Evolutionary conservation across 192 early-diverging fungal species (phyloP).

Genomic region (Entomortierella parvispora): DNA sequence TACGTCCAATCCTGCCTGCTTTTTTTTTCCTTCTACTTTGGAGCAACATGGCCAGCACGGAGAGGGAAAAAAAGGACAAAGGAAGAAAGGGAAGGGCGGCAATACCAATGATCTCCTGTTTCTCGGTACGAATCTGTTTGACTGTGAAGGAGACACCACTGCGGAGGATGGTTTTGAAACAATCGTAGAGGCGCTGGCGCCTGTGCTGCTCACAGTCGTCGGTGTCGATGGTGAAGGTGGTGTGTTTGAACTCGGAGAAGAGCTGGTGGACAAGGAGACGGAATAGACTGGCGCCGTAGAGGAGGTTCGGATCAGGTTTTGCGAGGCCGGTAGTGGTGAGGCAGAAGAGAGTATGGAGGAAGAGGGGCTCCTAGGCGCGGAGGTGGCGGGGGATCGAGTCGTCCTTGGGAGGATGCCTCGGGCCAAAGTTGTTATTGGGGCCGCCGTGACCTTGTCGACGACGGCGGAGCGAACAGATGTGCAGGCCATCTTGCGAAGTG

Average conservation of each 20-base stretch:
- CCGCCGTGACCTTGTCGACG: conserved; percentile 15
- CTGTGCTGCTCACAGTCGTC: neutral
- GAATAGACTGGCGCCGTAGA: neutral
- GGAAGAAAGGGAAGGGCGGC: no score
- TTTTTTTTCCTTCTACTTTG: no score
- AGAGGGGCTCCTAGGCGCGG: neutral
- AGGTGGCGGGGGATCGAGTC: neutral
- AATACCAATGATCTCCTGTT: conserved; percentile 41
- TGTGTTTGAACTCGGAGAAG: neutral
- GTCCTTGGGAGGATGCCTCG: conserved; percentile 15
- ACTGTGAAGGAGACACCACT: neutral
- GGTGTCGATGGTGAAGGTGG: neutral
- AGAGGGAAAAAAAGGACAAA: no score
- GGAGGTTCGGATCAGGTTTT: neutral
- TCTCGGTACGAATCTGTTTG: conserved; percentile 26
- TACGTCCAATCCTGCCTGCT: no score
- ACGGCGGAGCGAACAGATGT: conserved; percentile 31
- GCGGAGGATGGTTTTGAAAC: conserved; percentile 8
- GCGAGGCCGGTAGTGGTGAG: neutral
- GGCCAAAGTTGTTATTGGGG: conserved; percentile 21
- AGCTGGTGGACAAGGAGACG: neutral
- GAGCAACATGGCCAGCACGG: no score
- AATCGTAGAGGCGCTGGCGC: neutral
- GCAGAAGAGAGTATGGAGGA: neutral
- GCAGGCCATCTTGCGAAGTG: conserved; percentile 28